These are phyloP conservation scores for Xylaria longipes DNA, from an alignment of 495 filamentous ascomycete species.

Conservation along the genomic window DNA sequence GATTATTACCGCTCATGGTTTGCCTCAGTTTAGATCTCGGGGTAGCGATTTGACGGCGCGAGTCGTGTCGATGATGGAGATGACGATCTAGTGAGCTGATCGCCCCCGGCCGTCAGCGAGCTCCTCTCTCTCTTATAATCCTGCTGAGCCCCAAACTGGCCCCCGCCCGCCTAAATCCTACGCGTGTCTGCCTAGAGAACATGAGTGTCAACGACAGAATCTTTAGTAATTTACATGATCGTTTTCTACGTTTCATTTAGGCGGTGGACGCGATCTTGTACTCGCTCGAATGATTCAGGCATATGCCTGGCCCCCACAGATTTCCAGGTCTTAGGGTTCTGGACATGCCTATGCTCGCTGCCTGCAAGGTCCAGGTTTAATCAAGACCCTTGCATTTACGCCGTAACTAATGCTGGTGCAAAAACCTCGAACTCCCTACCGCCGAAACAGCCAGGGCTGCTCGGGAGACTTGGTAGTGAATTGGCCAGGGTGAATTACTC, in stretches of 20 bases:
- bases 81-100: neutral
- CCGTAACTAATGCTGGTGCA: too few species aligned
- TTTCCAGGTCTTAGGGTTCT: too few species aligned
- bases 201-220: neutral
- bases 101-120: neutral
- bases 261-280: neutral
- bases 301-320: neutral
- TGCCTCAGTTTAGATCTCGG: neutral
- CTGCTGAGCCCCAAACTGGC: neutral
- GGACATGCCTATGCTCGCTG: too few species aligned
- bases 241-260: neutral
- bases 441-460: too few species aligned
- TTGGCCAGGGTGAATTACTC: too few species aligned
- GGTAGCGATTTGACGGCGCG: neutral
- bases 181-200: neutral
- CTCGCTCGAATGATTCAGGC: neutral
- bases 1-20: constrained; percentile 16
- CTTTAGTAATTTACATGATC: neutral
- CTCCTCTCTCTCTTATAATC: neutral
- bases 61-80: neutral
- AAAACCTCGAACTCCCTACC: too few species aligned
- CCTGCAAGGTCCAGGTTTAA: too few species aligned
- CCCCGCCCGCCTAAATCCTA: neutral
- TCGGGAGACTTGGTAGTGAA: too few species aligned
- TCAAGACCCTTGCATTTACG: too few species aligned